Evolutionary conservation across 176 grass and related monocot genomes (phyloP), one percentile per base, ranked within the genome.

Genomic region (Pontederia crassipes): DNA sequence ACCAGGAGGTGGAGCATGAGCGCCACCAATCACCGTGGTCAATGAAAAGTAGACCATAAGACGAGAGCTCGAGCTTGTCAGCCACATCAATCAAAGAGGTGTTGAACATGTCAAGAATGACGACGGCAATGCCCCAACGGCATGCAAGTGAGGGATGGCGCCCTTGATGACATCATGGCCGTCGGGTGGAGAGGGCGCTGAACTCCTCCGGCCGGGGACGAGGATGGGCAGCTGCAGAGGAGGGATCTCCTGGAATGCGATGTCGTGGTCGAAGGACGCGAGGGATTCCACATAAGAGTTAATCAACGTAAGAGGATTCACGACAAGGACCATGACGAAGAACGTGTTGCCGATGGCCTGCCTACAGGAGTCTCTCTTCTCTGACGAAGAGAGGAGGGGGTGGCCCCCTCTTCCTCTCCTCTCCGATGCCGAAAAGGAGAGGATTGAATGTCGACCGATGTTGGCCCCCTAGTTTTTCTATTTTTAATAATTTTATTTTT

Each of bases 81-180:
- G 68, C 75, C 0, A 46, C 86, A 62, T 85, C 82, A 11, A 89
- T 46, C 35, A 72, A 53, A 15, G 68, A 28, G 5, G 87, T 90
- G 14, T 66, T 59, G 54, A 90, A 86, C 58, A 90, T 78, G 72
- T 90, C 87, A 10, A 90, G 3, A 16, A 90, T 72, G 54, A 90
- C 67, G 4, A 63, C 58, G 50, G 85, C 77, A 13, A 89, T 64
- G 28, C 81, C 68, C 17, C 46, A 4, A 26, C 2, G 67, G 72
- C 48, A 4, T 24, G 2, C 64, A 80, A 66, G 13, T 14, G 69
- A 1, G 78, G 61, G 17, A 89, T 11, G 28, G 77, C 74, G 28
- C 69, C 74, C 53, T 76, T 27, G 75, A 85, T 75, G 8, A 74
- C 71, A 18, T 68, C 62, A 63, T 82, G 79, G 48, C 74, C 70